Percentiles rank a stretch among this genome's conserved stretches.
Evolutionary conservation across 1,284 basidiomycete genomes (phyloP).

Genomic region (Sporisorium reilianum): DNA sequence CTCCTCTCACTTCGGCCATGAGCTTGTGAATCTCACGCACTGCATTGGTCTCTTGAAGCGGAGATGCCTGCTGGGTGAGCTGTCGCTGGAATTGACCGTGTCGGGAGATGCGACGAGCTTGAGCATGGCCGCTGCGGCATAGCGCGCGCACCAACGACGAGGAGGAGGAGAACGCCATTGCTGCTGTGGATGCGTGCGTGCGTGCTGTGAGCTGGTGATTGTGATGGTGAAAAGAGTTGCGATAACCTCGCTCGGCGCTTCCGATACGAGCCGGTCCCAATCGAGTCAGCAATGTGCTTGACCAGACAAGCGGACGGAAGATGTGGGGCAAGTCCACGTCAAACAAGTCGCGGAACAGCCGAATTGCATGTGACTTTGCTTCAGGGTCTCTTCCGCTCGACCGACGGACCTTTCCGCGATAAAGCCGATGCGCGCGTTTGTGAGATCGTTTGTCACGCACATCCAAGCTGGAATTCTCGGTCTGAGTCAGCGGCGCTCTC

Average conservation of each 20-base stretch:
- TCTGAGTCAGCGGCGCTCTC: slow-evolving; percentile 12
- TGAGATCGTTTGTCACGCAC: not conserved
- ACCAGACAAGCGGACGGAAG: not conserved
- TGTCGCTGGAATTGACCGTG: slow-evolving; percentile 8
- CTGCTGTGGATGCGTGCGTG: too few relatives aligned
- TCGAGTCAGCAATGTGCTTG: not conserved
- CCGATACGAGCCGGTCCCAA: not conserved
- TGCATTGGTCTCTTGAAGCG: slow-evolving; percentile 51
- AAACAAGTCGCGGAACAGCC: slow-evolving; percentile 12
- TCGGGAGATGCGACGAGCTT: not conserved
- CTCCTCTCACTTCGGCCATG: slow-evolving; percentile 47
- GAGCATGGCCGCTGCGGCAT: slow-evolving; percentile 9
- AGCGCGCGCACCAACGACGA: slow-evolving; percentile 11
- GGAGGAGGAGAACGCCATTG: slow-evolving; percentile 26
- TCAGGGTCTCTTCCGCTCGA: slow-evolving; percentile 2
- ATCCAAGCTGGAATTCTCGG: not conserved
- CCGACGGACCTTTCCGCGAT: slow-evolving; percentile 15
- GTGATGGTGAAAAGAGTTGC: too few relatives aligned
- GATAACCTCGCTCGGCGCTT: not conserved
- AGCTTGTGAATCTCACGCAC: slow-evolving; percentile 51
- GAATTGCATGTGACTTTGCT: not conserved
- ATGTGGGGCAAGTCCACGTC: not conserved
- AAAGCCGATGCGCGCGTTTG: not conserved
- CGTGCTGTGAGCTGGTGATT: too few relatives aligned
- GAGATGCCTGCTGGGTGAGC: slow-evolving; percentile 39